Conservation (phyloP, 2,329 filamentous ascomycete species). For the Chaetomium globosum region DNA sequence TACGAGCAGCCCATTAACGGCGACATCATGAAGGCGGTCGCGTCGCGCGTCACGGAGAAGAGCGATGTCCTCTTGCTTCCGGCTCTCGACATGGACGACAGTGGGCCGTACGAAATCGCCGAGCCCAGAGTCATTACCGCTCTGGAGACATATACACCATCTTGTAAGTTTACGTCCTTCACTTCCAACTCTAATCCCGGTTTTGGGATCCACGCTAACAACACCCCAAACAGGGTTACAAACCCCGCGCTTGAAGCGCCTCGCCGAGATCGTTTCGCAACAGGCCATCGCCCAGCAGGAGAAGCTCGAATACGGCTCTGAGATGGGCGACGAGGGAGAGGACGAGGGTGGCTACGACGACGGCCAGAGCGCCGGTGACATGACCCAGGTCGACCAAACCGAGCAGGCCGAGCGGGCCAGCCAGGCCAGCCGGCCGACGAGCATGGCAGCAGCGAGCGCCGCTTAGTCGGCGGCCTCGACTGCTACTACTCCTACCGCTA, state of each 20-base stretch:
- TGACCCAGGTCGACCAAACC: constrained; percentile 29
- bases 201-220: neutral
- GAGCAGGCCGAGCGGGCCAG: constrained; percentile 12
- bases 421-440: neutral
- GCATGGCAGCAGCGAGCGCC: constrained; percentile 40
- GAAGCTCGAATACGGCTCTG: constrained; percentile 67
- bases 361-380: constrained; percentile 21
- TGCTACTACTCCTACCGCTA: neutral
- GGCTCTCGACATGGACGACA: constrained; percentile 98
- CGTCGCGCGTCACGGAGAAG: constrained; percentile 96
- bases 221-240: constrained; percentile 72
- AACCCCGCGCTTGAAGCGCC: constrained; percentile 89
- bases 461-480: constrained; percentile 39
- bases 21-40: constrained; percentile 99
- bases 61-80: constrained; percentile 91
- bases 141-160: constrained; percentile 95
- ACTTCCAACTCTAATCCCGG: neutral
- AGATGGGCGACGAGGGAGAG: constrained; percentile 47
- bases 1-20: constrained; percentile 99
- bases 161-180: constrained; percentile 65
- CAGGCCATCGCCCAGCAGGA: constrained; percentile 96
- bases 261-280: constrained; percentile 97
- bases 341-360: constrained; percentile 38
- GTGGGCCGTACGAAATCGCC: constrained; percentile 96
- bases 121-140: constrained; percentile 95